Evolutionary conservation across 225 moss, liverwort and hornwort genomes (phyloP).

Genomic region (Neckera pumila): DNA sequence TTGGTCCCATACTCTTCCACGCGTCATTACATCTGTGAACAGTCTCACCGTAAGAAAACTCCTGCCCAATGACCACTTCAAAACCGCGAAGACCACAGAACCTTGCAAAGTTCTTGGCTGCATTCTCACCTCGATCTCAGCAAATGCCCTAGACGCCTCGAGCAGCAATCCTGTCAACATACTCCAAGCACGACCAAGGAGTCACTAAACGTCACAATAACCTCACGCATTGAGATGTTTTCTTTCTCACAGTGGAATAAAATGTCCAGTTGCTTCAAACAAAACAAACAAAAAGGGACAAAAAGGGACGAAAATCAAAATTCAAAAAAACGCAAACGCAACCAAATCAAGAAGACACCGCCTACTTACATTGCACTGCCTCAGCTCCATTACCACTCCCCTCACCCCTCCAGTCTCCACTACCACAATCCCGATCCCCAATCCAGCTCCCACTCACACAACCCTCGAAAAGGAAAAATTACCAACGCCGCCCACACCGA

Average conservation of each 20-base stretch:
- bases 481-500: neutral
- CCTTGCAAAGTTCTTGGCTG: neutral
- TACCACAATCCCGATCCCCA: neutral
- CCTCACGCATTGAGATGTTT: neutral
- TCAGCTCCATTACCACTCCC: neutral
- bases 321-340: neutral
- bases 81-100: neutral
- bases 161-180: neutral
- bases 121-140: neutral
- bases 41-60: neutral
- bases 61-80: neutral
- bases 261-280: neutral
- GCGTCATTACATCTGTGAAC: neutral
- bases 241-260: neutral
- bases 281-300: neutral
- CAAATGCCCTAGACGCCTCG: neutral
- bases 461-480: neutral
- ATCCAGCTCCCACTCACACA: neutral
- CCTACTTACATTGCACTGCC: neutral
- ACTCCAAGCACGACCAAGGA: neutral
- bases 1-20: slow-evolving; percentile 2
- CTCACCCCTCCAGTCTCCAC: neutral
- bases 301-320: neutral
- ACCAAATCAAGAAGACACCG: neutral
- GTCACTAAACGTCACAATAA: neutral